phyloP scores from a whole-genome alignment of 164 flowering plant genomes.

The Tetrastigma voinierianum region DNA sequence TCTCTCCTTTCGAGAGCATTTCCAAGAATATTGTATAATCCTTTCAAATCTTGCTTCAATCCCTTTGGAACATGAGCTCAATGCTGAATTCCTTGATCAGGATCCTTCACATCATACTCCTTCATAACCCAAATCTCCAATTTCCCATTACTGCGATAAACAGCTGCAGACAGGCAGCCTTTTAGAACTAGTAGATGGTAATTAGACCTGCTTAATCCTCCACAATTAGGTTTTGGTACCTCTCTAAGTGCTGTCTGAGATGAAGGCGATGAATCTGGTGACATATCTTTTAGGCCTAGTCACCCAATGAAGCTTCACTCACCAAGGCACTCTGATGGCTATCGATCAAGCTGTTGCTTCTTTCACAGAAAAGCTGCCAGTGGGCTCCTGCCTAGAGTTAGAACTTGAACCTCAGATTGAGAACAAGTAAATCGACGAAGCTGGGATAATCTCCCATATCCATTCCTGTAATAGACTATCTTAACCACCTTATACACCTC shows the following conservation, averaged over 20 bases:
- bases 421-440: neutral
- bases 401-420: constrained; percentile 5
- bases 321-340: constrained; percentile 7
- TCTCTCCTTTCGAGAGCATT: constrained; percentile 10
- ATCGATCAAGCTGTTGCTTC: neutral
- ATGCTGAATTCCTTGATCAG: constrained; percentile 9
- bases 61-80: constrained; percentile 24
- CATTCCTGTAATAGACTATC: neutral
- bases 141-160: neutral
- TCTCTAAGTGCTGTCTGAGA: constrained; percentile 14
- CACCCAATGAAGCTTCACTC: constrained; percentile 22
- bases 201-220: neutral
- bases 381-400: constrained; percentile 7
- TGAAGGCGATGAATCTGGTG: neutral
- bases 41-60: constrained; percentile 9
- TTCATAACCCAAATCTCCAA: constrained; percentile 17
- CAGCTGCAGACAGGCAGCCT: constrained; percentile 11
- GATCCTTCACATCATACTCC: constrained; percentile 14
- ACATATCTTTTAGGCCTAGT: neutral
- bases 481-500: constrained; percentile 19
- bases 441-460: neutral
- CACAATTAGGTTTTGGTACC: constrained; percentile 8
- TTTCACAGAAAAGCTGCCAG: no score
- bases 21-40: constrained; percentile 17
- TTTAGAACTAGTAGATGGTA: neutral